Conservation (phyloP, 2,329 filamentous ascomycete species). For the Fusarium miscanthi region DNA sequence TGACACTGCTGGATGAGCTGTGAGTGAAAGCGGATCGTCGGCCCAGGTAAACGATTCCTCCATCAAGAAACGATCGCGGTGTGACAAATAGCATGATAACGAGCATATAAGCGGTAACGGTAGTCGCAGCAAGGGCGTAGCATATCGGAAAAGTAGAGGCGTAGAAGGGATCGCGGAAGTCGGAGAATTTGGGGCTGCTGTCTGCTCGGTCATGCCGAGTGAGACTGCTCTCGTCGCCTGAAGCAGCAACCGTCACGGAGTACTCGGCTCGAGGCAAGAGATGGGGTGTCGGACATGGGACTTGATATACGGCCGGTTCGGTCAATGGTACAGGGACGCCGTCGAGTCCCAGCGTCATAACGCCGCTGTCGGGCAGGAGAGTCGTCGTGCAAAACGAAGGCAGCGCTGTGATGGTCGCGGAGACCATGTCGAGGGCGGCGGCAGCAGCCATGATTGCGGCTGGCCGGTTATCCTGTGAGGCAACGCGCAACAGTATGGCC, state of each 20-base stretch:
- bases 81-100: conserved; percentile 95
- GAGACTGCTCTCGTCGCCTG: conserved; percentile 51
- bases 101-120: conserved; percentile 89
- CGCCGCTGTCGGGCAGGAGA: conserved; percentile 57
- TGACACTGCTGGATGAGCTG: conserved; percentile 80
- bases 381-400: conserved; percentile 54
- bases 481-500: conserved; percentile 37
- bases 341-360: conserved; percentile 62
- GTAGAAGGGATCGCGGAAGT: conserved; percentile 89
- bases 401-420: conserved; percentile 46
- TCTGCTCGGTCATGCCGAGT: conserved; percentile 45
- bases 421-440: conserved; percentile 32
- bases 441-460: conserved; percentile 44
- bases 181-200: conserved; percentile 61
- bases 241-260: conserved; percentile 54
- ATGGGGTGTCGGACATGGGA: conserved; percentile 46
- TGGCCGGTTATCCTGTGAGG: conserved; percentile 35
- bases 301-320: conserved; percentile 65
- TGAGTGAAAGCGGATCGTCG: conserved; percentile 88
- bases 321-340: conserved; percentile 67
- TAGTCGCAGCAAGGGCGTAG: conserved; percentile 92
- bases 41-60: conserved; percentile 83
- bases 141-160: conserved; percentile 92
- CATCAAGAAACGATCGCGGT: conserved; percentile 91
- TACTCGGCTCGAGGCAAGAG: conserved; percentile 36